phyloP scores from a whole-genome alignment of 208 protist species.

The Leishmania turanica region DNA sequence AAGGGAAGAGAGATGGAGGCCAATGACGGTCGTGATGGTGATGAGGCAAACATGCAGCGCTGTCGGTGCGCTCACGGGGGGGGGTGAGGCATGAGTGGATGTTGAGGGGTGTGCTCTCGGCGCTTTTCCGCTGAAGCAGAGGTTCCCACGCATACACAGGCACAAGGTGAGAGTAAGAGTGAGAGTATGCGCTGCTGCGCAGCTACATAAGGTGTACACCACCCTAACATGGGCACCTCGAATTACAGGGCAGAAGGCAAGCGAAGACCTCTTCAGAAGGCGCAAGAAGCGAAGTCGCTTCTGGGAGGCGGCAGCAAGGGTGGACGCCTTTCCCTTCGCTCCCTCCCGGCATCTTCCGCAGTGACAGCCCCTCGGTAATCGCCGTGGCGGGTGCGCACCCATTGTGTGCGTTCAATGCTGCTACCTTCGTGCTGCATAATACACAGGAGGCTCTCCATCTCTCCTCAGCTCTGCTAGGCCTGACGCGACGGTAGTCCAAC shows the following conservation, averaged over 20 bases:
- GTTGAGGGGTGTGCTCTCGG: background rate
- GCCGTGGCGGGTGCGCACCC: background rate
- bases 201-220: background rate
- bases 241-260: background rate
- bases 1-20: background rate
- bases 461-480: background rate
- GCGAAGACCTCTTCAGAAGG: background rate
- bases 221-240: background rate
- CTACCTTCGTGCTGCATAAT: background rate
- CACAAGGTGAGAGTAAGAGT: background rate
- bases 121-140: too few relatives aligned
- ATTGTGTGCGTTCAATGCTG: background rate
- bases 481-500: background rate
- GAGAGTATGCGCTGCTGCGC: background rate
- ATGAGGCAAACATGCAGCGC: background rate
- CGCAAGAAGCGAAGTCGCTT: background rate
- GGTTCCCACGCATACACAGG: background rate
- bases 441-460: background rate
- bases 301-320: background rate
- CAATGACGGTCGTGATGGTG: background rate
- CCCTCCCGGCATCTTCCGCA: background rate
- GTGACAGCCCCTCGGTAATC: background rate
- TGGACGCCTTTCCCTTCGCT: background rate
- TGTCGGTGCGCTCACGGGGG: background rate
- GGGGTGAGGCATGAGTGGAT: background rate